Base-by-base conservation (phyloP, 148 eudicot genomes). In the Nepenthes gracilis region DNA sequence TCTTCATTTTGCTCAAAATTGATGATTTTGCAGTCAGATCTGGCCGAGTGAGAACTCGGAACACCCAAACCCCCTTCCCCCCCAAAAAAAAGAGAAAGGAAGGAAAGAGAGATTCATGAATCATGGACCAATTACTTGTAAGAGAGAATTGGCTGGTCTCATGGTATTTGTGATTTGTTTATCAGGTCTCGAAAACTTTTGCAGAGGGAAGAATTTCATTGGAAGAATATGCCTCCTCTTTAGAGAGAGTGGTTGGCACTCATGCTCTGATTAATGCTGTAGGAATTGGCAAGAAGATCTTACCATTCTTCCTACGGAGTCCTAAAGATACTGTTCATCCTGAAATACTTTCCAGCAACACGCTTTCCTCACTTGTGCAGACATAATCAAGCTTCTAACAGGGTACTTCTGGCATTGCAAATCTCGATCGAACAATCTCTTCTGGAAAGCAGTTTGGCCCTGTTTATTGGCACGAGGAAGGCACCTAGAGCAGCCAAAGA, bases 401-500 rank as follows among this genome's bases (percentile, higher is more conserved):
- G 52, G 77, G 47, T 64, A 54, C 43, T 33, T 51, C 33, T 45
- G 69, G 35, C 52, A 70, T 33, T 73, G 75, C 72, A 73, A 77
- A 59, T 60, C 64, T 13, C 55, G 64, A 37, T 66, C 71, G 40
- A 73, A 57, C 14, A 70, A 73, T 54, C 59, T 77, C 2, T 77
- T 77, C 34, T 77, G 81, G 77, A 69, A 70, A 60, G 77, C 75
- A 2, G 72, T 77, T 10, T 77, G 81, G 77, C 81, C 81, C 11
- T 72, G 77, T 35, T 61, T 77, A 23, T 33, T 77, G 60, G 81
- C 77, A 33, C 70, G 36, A 62, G 81, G 81, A 35, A 73, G 77
- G 77, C 74, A 70, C 40, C 63, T 75, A 9, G 81, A 77, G 62
- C 69, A 72, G 59, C 74, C 77, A 2, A 69, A 59, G 37, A 55